A percentile compares a stretch with the other conserved stretches of the same genome.
Evolutionary conservation across 2,329 filamentous ascomycete genomes (phyloP).

Genomic region (Cryphonectria radicalis): DNA sequence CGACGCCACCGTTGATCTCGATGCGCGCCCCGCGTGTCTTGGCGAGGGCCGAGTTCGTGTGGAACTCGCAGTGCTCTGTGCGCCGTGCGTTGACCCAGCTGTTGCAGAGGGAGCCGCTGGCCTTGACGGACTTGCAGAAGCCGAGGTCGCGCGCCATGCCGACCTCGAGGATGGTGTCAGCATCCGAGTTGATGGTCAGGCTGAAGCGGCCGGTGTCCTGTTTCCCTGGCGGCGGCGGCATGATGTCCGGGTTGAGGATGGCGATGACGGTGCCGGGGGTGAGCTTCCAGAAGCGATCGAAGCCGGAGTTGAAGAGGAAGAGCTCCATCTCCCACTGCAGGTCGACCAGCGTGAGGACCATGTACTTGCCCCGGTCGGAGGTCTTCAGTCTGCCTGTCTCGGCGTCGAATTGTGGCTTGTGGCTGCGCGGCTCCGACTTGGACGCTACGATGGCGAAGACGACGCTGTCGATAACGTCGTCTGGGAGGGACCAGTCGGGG

Average conservation of each 20-base stretch:
- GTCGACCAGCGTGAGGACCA: constrained; percentile 87
- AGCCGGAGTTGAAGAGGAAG: constrained; percentile 89
- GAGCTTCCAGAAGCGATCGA: constrained; percentile 93
- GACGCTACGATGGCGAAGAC: constrained; percentile 85
- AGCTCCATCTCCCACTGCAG: constrained; percentile 89
- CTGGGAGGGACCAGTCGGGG: constrained; percentile 80
- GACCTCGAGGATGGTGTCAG: constrained; percentile 88
- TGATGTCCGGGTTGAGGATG: constrained; percentile 86
- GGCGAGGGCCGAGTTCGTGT: constrained; percentile 79
- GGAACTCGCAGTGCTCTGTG: constrained; percentile 91
- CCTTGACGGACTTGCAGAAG: constrained; percentile 83
- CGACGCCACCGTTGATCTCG: constrained; percentile 71
- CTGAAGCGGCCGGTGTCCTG: constrained; percentile 83
- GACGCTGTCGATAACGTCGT: constrained; percentile 85
- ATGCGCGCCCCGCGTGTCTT: constrained; percentile 69
- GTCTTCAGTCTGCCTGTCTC: constrained; percentile 53
- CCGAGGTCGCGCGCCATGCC: constrained; percentile 84
- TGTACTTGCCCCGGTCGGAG: constrained; percentile 79
- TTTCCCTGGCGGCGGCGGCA: constrained; percentile 79
- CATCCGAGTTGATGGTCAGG: constrained; percentile 81
- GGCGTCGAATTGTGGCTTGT: constrained; percentile 51
- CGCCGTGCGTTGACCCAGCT: constrained; percentile 87
- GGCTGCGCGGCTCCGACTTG: constrained; percentile 78
- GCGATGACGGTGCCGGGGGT: constrained; percentile 88
- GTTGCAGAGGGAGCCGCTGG: constrained; percentile 79